phyloP scores from a whole-genome alignment of 306 rosid genomes.

The Trichosanthes cucumerina region DNA sequence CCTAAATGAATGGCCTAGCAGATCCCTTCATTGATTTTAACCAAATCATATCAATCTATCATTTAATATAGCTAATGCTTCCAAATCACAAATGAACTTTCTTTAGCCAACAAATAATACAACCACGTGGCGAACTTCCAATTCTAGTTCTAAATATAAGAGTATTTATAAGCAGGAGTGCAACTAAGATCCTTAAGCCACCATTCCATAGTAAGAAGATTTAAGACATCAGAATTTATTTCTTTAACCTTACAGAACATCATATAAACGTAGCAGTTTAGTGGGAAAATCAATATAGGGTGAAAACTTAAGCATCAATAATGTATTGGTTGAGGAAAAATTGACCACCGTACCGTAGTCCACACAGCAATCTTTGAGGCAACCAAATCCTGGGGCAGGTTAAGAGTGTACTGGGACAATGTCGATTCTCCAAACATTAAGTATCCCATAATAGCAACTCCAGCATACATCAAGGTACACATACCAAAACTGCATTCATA shows the following conservation, averaged over 20 bases:
- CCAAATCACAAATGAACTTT: neutral
- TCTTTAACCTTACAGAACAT: neutral
- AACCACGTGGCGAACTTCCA: neutral
- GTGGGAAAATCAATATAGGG: neutral
- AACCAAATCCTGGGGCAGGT: slow-evolving; percentile 71
- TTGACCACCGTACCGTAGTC: slow-evolving; percentile 68
- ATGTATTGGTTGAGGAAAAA: slow-evolving; percentile 1
- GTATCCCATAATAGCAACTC: slow-evolving; percentile 89
- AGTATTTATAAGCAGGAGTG: neutral
- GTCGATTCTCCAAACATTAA: slow-evolving; percentile 84
- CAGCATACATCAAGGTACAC: slow-evolving; percentile 69
- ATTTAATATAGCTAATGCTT: neutral
- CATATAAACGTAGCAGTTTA: neutral
- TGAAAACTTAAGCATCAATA: neutral
- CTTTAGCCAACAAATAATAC: neutral
- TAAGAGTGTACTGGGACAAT: slow-evolving; percentile 83
- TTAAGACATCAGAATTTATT: neutral
- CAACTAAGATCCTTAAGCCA: neutral
- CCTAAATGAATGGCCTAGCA: neutral
- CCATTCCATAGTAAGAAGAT: neutral
- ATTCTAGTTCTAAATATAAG: neutral
- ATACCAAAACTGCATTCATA: slow-evolving; percentile 42
- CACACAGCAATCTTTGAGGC: slow-evolving; percentile 91
- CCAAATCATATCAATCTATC: neutral
- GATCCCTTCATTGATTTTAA: neutral